Base-by-base conservation (phyloP, 371 early-diverging fungal species). In the Blyttiomyces sp. region DNA sequence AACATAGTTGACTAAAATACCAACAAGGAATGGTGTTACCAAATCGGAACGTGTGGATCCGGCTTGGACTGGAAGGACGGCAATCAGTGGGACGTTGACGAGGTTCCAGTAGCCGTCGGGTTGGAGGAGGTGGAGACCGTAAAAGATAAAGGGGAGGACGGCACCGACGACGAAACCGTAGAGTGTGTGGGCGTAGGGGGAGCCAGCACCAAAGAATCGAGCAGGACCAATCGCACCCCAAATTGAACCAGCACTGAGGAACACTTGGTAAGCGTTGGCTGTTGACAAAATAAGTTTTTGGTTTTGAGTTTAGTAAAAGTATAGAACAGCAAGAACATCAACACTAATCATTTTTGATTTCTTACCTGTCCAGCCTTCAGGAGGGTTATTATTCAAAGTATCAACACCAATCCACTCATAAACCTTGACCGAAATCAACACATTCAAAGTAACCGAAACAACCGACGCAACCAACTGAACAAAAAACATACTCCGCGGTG, bases 181-280 rank as follows among this genome's bases (percentile, higher is more conserved):
- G 1, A 62, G 31, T 3, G 43, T 34, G 4, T n/a, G 34, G 27
- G 32, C 27, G 55, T 62, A 62, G 6, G 49, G 63, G 9, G 56
- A 48, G 21, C 19, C 46, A 32, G 45, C 33, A 17, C 49, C 55
- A 42, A 62, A 62, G 63, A 63, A 63, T 9, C 57, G 56, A 3
- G 43, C 24, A 5, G 63, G 63, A 17, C 63, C 63, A 23, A 63
- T 57, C 27, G 57, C 50, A 4, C 63, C 63, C 63, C 56, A 56
- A 7, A 63, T 56, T 2, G 57, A 49, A 1, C 63, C 84, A 27
- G 84, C 86, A 34, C 79, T 80, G 68, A 82, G 81, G 61, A 84
- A 85, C 9, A 77, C 69, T 6, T 13, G 31, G 57, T 56, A 51
- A 1, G 54, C 48, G 5, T 33, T 19, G 33, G 49, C 54, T 1